Evolutionary conservation across 345 rosid species (phyloP), one percentile per base, ranked within the genome.

Genomic region (Abelmoschus esculentus): DNA sequence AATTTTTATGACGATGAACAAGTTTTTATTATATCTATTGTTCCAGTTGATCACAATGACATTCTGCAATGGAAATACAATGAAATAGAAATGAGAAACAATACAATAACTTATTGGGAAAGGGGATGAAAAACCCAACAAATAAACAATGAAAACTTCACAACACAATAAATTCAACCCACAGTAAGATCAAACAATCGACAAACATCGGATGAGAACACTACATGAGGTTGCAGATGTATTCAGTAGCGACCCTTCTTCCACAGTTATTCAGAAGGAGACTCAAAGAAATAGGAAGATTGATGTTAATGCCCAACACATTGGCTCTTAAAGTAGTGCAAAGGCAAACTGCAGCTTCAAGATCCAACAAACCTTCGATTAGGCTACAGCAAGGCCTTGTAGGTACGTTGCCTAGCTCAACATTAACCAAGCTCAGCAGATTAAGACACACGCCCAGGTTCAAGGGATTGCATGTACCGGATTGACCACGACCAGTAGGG

Each of bases 281-380:
- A 29, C 78, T 80, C 36, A 86, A 80, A 7, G 81, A 73, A 58
- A 84, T 3, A 0, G 90, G 86, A 40, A 84, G 10, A 18, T 86
- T 76, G 2, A 86, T 67, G 62, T 79, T 77, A 64, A 77, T 5
- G 62, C 90, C 88, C 26, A 86, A 82, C 49, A 86, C 60, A 36
- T 84, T 84, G 54, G 74, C 85, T 73, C 61, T 82, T 6, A 86
- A 71, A 7, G 83, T 83, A 15, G 88, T 82, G 82, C 88, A 72
- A 79, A 31, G 34, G 34, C 34, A 31, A 31, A 31, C 74, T 0
- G 86, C 88, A 19, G 86, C 88, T 40, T 86, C 86, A 55, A 84
- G 74, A 66, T 76, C 88, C 28, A 31, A 82, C 11, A 86, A 86
- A 22, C 81, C 82, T 53, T 74, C 8, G 36, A 86, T 61, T 50